Base-by-base conservation (phyloP, 2,329 filamentous ascomycete species). In the Coniella vitis region DNA sequence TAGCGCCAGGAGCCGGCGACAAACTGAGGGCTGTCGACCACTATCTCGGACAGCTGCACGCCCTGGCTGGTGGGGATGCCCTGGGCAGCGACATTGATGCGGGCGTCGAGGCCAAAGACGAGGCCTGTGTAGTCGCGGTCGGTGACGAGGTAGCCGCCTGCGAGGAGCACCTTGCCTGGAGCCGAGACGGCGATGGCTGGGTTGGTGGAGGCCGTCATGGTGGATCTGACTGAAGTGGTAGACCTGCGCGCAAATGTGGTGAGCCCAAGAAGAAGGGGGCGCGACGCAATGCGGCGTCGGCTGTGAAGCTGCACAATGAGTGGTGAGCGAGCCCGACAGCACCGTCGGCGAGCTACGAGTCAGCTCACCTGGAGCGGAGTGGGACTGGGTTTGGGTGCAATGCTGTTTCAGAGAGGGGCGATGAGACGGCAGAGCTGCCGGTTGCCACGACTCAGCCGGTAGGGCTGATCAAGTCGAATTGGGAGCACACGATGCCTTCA, bases 11-110 rank as follows among this genome's bases (percentile, higher is more conserved):
- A 76, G 3, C 90, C 90, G 57, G 87, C 82, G 38, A 81, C 70
- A 65, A 98, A 98, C 69, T 98, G 93, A 43, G 93, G 93, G 60
- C 90, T 95, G 57, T 83, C 81, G 45, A 98, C 91, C 46, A 90
- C 79, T 60, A 97, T 87, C 65, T 88, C 86, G 51, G 70, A 75
- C 51, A 81, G 64, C 60, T 81, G 72, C 34, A 89, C 81, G 19
- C 83, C 84, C 35, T 76, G 72, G 54, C 75, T 80, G 14, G 79
- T 77, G 55, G 68, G 69, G 56, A 82, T 78, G 55, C 75, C 72
- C 43, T 71, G 68, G 8, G 80, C 78, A 51, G 84, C 63, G 52
- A 84, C 76, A 57, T 83, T 83, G 69, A 87, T 83, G 55, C 83
- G 73, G 38, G 83, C 80, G 60, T 78, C 78, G 49, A 87, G 76